These are phyloP conservation scores for Rosa multiflora DNA, from an alignment of 306 rosid genomes.

Conservation along the genomic window DNA sequence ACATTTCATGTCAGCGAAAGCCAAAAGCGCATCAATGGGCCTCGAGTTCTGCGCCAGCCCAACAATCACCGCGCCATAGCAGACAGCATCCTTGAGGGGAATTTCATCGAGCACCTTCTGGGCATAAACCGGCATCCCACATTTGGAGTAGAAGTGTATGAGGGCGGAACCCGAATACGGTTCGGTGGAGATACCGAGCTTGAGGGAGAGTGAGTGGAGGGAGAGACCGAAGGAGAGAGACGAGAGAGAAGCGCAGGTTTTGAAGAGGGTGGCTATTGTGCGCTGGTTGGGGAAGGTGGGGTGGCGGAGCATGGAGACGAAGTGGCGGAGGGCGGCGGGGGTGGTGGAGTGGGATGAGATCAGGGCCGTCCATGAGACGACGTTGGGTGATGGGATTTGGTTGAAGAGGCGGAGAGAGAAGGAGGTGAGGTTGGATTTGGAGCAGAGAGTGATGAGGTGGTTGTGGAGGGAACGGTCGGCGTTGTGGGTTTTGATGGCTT, in stretches of 20 bases:
- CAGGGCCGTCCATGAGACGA: slow-evolving; percentile 79
- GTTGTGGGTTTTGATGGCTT: slow-evolving; percentile 34
- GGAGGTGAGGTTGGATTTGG: slow-evolving; percentile 41
- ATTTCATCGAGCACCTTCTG: slow-evolving; percentile 70
- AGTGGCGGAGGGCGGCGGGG: slow-evolving; percentile 50
- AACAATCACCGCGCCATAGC: slow-evolving; percentile 64
- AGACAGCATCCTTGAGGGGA: slow-evolving; percentile 54
- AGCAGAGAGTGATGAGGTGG: slow-evolving; percentile 61
- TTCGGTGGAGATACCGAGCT: slow-evolving; percentile 45
- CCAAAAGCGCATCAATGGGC: slow-evolving; percentile 40
- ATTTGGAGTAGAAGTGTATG: slow-evolving; percentile 56
- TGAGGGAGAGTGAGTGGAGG: slow-evolving; percentile 68
- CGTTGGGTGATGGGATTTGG: slow-evolving; percentile 59
- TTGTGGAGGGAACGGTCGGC: slow-evolving; percentile 41
- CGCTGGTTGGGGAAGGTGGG: slow-evolving; percentile 71
- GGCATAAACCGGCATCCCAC: slow-evolving; percentile 42
- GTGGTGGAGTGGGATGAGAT: slow-evolving; percentile 62
- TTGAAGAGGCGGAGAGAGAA: slow-evolving; percentile 53
- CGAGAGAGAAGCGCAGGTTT: slow-evolving; percentile 60
- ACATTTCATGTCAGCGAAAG: slow-evolving; percentile 52
- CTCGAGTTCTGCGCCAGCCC: slow-evolving; percentile 71
- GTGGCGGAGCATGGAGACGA: slow-evolving; percentile 80
- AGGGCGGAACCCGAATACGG: slow-evolving; percentile 75
- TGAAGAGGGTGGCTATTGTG: slow-evolving; percentile 67
- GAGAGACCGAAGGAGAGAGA: slow-evolving; percentile 51